phyloP scores from a whole-genome alignment of 352 stramenopile species.

The Achlya hypogyna region DNA sequence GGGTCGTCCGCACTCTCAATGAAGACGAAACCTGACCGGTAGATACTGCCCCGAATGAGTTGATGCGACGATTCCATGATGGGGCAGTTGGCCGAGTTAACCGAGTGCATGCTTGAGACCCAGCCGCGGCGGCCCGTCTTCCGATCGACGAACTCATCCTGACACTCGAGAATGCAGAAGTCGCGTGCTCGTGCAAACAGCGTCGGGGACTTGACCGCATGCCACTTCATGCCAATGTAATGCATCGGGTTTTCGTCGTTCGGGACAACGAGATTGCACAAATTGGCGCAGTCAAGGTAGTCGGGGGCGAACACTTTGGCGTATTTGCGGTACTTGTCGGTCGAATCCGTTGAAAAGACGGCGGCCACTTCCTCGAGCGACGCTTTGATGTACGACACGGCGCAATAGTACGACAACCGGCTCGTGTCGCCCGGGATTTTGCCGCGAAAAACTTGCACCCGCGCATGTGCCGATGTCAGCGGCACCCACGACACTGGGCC shows the following conservation, averaged over 20 bases:
- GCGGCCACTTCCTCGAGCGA: slow-evolving; percentile 71
- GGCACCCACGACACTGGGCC: slow-evolving; percentile 75
- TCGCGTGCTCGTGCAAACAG: slow-evolving; percentile 58
- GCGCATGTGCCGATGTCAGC: slow-evolving; percentile 42
- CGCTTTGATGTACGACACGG: slow-evolving; percentile 58
- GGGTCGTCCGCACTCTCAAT: slow-evolving; percentile 54
- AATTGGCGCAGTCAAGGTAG: slow-evolving; percentile 65
- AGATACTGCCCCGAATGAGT: slow-evolving; percentile 58
- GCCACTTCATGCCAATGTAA: slow-evolving; percentile 69
- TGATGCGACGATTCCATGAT: slow-evolving; percentile 38
- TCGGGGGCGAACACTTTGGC: slow-evolving; percentile 27
- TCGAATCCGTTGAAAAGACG: slow-evolving; percentile 71
- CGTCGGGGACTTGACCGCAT: slow-evolving; percentile 39
- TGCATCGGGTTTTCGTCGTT: slow-evolving; percentile 68
- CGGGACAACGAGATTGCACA: slow-evolving; percentile 51
- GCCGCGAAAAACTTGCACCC: slow-evolving; percentile 65
- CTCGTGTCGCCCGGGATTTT: slow-evolving; percentile 14
- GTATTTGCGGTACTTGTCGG: slow-evolving; percentile 35
- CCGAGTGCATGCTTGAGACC: slow-evolving; percentile 64
- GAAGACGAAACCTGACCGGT: slow-evolving; percentile 70
- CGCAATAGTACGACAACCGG: slow-evolving; percentile 29
- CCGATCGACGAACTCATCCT: slow-evolving; percentile 75
- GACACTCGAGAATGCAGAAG: slow-evolving; percentile 66
- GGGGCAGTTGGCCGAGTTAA: slow-evolving; percentile 50
- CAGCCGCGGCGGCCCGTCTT: slow-evolving; percentile 57